These are phyloP conservation scores for Starmera caribaea DNA, from an alignment of 805 yeast genomes.

Conservation along the genomic window DNA sequence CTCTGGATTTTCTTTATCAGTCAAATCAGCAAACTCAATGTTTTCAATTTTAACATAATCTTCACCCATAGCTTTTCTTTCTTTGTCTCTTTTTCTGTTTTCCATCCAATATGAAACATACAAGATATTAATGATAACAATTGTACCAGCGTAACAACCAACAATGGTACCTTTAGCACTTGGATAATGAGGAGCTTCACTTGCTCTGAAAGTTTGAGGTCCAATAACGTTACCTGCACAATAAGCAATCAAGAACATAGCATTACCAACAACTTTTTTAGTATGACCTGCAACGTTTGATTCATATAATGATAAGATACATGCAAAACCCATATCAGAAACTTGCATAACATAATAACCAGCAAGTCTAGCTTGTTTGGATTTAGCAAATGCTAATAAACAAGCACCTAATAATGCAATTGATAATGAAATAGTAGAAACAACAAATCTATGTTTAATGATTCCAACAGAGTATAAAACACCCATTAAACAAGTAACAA, in stretches of 20 bases:
- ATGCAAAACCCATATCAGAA: conserved; percentile 26
- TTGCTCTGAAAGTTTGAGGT: conserved; percentile 55
- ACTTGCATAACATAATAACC: conserved; percentile 23
- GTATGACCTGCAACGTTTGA: conserved; percentile 64
- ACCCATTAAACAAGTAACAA: conserved; percentile 20
- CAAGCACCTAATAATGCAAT: conserved; percentile 20
- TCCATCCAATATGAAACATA: conserved; percentile 23
- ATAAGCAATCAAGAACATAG: conserved; percentile 52
- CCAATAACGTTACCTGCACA: conserved; percentile 64
- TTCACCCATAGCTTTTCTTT: conserved; percentile 17
- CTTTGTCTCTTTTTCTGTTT: conserved; percentile 33
- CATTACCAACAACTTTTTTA: conserved; percentile 55
- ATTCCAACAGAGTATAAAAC: conserved; percentile 2
- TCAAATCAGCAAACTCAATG: conserved; percentile 34
- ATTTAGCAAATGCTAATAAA: conserved; percentile 22
- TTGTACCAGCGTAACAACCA: conserved; percentile 33
- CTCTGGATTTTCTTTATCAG: conserved; percentile 32
- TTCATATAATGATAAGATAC: conserved; percentile 24
- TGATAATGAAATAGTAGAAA: conserved; percentile 13
- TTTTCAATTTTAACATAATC: conserved; percentile 20
- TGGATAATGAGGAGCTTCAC: conserved; percentile 50
- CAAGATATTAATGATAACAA: conserved; percentile 23
- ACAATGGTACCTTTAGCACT: conserved; percentile 46
- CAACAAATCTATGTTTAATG: conserved; percentile 16
- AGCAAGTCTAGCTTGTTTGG: conserved; percentile 17